Conservation (phyloP, 2,329 filamentous ascomycete species). For the Metarhizium robertsii region DNA sequence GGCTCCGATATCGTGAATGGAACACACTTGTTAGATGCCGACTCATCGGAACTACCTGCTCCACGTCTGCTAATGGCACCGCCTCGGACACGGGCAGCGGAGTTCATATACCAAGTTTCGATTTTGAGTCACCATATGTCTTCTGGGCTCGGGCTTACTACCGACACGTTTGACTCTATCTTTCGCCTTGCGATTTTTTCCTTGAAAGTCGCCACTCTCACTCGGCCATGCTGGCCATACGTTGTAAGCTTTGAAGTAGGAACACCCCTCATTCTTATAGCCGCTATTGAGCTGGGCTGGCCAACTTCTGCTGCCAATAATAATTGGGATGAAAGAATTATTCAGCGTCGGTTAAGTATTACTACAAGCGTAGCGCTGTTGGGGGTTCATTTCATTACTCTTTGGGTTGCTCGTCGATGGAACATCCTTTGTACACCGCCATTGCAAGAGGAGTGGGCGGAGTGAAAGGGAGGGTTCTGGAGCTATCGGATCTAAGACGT, state of each 20-base stretch:
- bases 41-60: background rate
- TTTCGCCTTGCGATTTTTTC: constrained; percentile 54
- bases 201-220: constrained; percentile 56
- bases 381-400: constrained; percentile 21
- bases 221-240: constrained; percentile 62
- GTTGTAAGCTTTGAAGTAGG: constrained; percentile 55
- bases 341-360: constrained; percentile 12
- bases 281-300: constrained; percentile 53
- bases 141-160: constrained; percentile 15
- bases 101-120: constrained; percentile 22
- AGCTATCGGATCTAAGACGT: background rate
- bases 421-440: constrained; percentile 21
- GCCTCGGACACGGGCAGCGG: constrained; percentile 26
- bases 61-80: constrained; percentile 38
- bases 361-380: constrained; percentile 22
- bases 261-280: constrained; percentile 59
- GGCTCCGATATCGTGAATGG: background rate
- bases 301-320: constrained; percentile 13
- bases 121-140: constrained; percentile 25
- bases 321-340: background rate
- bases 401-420: constrained; percentile 26
- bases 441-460: constrained; percentile 18
- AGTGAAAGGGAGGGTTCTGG: constrained; percentile 14
- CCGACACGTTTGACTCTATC: constrained; percentile 23
- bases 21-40: background rate